phyloP scores from a whole-genome alignment of 331 rosid genomes.

The Acacia concinna region DNA sequence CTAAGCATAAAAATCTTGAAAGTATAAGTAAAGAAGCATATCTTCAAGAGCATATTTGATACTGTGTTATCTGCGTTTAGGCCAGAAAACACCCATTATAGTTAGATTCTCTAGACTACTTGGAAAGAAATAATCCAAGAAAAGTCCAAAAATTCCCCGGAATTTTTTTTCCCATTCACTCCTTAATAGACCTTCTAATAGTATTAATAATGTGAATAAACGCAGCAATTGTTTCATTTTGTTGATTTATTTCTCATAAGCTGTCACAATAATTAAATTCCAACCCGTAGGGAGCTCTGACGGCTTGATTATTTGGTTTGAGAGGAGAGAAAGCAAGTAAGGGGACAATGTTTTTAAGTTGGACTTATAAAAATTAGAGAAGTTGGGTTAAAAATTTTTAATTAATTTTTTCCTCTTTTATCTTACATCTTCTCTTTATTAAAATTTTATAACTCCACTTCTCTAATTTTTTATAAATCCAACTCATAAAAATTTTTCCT shows the following conservation, averaged over 20 bases:
- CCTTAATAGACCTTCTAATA: background rate
- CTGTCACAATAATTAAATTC: background rate
- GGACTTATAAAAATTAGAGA: no score
- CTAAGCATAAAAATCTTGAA: background rate
- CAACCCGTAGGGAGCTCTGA: background rate
- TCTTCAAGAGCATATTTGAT: background rate
- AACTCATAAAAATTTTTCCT: no score
- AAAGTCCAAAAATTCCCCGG: background rate
- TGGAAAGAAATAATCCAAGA: background rate
- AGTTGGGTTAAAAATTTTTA: no score
- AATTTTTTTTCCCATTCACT: background rate
- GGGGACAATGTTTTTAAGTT: no score
- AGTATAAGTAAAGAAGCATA: background rate
- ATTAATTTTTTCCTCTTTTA: no score
- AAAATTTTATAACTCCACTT: no score
- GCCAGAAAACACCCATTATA: background rate
- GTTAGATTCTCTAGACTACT: no score
- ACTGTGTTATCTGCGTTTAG: background rate
- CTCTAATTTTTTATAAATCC: no score
- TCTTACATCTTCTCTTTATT: no score
- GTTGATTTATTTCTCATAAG: background rate
- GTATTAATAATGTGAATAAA: background rate
- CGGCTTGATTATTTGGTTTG: no score
- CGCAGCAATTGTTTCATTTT: background rate
- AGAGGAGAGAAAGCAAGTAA: no score